Conservation (phyloP, 2,329 filamentous ascomycete species). For the Catunica adiposa region DNA sequence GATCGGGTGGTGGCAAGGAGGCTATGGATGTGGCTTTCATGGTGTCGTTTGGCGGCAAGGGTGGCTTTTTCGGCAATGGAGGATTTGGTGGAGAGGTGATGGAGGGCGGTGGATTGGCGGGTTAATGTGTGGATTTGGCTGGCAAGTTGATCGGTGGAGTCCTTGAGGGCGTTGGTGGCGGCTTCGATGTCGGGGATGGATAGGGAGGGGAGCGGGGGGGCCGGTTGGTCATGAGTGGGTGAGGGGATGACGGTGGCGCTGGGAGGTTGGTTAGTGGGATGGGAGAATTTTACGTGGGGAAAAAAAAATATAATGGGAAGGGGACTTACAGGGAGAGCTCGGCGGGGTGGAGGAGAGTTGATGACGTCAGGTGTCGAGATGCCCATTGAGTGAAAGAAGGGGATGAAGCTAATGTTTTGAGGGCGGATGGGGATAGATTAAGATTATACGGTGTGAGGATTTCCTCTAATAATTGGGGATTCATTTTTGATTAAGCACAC, state of each 20-base stretch:
- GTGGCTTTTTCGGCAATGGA: neutral
- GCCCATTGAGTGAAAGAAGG: slow-evolving; percentile 25
- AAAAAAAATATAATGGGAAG: too few species aligned
- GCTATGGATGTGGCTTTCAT: too few species aligned
- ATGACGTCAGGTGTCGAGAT: slow-evolving; percentile 28
- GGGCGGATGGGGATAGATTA: slow-evolving; percentile 14
- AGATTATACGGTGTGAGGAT: neutral
- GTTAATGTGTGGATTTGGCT: slow-evolving; percentile 46
- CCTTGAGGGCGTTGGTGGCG: slow-evolving; percentile 47
- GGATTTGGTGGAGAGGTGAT: neutral
- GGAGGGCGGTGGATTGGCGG: slow-evolving; percentile 44
- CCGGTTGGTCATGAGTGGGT: slow-evolving; percentile 28
- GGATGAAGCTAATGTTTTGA: neutral
- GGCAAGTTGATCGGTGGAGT: slow-evolving; percentile 46
- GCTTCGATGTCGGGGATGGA: slow-evolving; percentile 41
- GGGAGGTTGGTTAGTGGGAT: neutral
- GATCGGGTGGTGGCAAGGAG: too few species aligned
- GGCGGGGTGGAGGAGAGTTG: slow-evolving; percentile 37
- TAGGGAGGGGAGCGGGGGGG: slow-evolving; percentile 30
- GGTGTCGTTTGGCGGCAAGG: too few species aligned
- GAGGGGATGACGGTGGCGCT: slow-evolving; percentile 35
- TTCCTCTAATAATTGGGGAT: neutral
- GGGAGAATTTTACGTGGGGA: neutral
- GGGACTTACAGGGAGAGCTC: slow-evolving; percentile 33
- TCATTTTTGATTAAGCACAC: neutral